A percentile compares a stretch with the other conserved stretches of the same genome.
phyloP scores from a whole-genome alignment of 2,329 filamentous ascomycete species.

The Colletotrichum paranaense region DNA sequence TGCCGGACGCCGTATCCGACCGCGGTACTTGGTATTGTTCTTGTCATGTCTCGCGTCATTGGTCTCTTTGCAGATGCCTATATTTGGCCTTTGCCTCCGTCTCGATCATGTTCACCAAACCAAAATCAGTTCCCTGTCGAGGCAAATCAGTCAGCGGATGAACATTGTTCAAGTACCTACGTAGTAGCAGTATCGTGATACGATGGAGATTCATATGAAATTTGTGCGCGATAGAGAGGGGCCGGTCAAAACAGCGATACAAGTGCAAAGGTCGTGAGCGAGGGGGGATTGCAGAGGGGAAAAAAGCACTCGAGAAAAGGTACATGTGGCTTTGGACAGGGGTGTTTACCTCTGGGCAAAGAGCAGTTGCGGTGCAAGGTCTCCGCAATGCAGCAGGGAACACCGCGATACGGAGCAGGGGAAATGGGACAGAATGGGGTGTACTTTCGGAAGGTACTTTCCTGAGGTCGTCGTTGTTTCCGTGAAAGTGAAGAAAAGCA shows the following conservation, averaged over 20 bases:
- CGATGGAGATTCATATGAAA: not conserved
- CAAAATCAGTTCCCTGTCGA: not conserved
- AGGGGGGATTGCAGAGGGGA: not conserved
- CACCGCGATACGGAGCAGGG: not conserved
- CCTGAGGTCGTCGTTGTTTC: not conserved
- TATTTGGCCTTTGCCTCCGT: not conserved
- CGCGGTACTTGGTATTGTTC: not conserved
- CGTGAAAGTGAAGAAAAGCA: not conserved
- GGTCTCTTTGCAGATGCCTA: not conserved
- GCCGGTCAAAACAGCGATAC: not conserved
- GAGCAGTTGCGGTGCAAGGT: conserved; percentile 9
- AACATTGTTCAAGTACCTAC: not conserved
- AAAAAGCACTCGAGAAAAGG: not conserved
- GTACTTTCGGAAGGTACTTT: not conserved
- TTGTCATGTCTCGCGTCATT: not conserved
- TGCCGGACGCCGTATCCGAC: not conserved
- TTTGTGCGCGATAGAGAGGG: not conserved
- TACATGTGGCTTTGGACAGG: not conserved
- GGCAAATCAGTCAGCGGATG: not conserved
- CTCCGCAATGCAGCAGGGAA: not conserved
- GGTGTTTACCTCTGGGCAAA: not conserved
- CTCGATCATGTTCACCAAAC: not conserved
- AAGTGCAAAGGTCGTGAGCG: not conserved
- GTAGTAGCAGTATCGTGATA: not conserved
- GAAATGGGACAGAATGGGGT: not conserved